Evolutionary conservation across 2,329 filamentous ascomycete genomes (phyloP).

Genomic region (Verticillium tricorpus): DNA sequence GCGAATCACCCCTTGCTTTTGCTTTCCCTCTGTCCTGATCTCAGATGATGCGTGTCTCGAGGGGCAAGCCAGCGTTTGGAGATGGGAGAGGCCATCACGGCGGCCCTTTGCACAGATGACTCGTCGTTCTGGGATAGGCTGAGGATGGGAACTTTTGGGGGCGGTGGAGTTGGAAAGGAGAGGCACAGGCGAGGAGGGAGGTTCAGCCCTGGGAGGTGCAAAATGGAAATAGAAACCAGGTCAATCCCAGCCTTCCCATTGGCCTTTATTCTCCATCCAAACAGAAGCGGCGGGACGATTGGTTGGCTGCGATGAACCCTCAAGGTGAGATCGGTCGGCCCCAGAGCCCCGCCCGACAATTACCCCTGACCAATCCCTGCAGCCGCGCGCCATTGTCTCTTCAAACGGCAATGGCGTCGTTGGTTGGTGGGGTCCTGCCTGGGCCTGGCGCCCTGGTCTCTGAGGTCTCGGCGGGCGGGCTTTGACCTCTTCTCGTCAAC

Average conservation of each 20-base stretch:
- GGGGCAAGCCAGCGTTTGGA: background rate
- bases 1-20: background rate
- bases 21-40: background rate
- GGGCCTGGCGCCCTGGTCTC: background rate
- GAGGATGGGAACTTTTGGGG: background rate
- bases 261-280: background rate
- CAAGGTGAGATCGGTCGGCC: background rate
- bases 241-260: background rate
- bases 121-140: background rate
- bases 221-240: background rate
- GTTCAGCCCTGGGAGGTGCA: background rate
- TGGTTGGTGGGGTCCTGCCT: background rate
- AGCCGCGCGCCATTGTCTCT: conserved; percentile 4
- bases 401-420: background rate
- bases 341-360: background rate
- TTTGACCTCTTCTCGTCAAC: background rate
- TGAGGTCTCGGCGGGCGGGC: background rate
- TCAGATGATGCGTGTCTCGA: background rate
- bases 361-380: conserved; percentile 3
- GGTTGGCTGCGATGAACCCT: background rate
- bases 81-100: background rate
- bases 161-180: background rate
- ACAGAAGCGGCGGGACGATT: background rate
- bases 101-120: background rate
- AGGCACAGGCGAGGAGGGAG: background rate